These are phyloP conservation scores for Penicillium sp. DNA, from an alignment of 2,329 filamentous ascomycete genomes.

Conservation along the genomic window DNA sequence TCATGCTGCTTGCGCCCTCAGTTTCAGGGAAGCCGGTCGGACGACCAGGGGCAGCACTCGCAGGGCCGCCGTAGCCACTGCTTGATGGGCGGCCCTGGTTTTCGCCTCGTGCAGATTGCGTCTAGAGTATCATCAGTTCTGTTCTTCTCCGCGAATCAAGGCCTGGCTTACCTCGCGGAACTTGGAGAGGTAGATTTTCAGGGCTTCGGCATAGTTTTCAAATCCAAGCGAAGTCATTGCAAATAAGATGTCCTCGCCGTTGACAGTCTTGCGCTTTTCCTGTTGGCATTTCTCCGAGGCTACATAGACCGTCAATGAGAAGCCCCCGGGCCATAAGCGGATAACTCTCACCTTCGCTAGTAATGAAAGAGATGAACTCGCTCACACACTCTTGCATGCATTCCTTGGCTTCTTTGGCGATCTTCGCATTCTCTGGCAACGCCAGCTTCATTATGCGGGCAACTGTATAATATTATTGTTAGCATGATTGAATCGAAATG, in stretches of 20 bases:
- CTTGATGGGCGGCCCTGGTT: conserved; percentile 55
- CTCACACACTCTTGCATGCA: conserved; percentile 99
- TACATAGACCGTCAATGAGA: conserved; percentile 39
- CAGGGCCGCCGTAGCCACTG: conserved; percentile 43
- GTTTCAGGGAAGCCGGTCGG: conserved; percentile 35
- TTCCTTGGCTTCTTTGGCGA: conserved; percentile 97
- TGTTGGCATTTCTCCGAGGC: conserved; percentile 99
- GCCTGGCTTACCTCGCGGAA: conserved; percentile 83
- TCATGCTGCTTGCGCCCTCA: conserved; percentile 41
- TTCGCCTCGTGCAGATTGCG: conserved; percentile 68
- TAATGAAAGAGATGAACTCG: conserved; percentile 99
- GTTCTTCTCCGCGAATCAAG: conserved; percentile 36
- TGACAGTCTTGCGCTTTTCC: conserved; percentile 98
- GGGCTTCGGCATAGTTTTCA: conserved; percentile 95
- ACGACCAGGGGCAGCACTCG: conserved; percentile 32
- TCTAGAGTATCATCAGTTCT: conserved; percentile 49
- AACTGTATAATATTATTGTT: conserved; percentile 68
- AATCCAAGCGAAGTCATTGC: conserved; percentile 98
- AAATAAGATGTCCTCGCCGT: conserved; percentile 96
- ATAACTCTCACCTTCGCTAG: conserved; percentile 78
- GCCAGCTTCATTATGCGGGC: conserved; percentile 99
- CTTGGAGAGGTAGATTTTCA: conserved; percentile 96
- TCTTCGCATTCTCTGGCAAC: conserved; percentile 95
- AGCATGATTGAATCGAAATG: conserved; percentile 13
- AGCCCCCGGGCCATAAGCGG: background rate